Conservation (phyloP, 1,284 basidiomycete species). For the Ustilago cynodontis region DNA sequence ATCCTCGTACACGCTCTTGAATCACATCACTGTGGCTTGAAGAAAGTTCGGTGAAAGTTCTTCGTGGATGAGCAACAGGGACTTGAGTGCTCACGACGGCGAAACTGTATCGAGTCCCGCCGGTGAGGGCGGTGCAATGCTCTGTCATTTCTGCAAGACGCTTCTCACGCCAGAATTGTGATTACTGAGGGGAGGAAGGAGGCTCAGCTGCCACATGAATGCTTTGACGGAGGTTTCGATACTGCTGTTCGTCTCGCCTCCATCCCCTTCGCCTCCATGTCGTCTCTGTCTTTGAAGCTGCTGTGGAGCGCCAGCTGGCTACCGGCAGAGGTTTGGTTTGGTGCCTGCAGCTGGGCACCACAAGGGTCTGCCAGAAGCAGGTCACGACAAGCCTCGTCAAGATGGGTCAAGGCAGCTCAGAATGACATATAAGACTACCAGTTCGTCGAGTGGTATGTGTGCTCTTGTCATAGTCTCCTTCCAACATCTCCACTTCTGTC, state of each 20-base stretch:
- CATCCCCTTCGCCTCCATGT: not conserved
- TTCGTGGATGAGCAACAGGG: not conserved
- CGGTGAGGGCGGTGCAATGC: not conserved
- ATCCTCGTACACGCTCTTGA: not conserved
- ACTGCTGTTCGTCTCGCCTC: not conserved
- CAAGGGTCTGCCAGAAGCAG: not conserved
- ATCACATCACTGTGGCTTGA: slow-evolving; percentile 3
- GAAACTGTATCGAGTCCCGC: not conserved
- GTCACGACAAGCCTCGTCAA: not conserved
- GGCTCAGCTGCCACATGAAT: not conserved
- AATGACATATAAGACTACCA: not conserved
- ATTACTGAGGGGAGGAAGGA: not conserved
- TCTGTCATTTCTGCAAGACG: not conserved
- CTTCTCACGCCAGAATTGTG: slow-evolving; percentile 16
- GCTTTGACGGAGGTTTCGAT: not conserved
- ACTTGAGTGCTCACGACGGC: too few species aligned
- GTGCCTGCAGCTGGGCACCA: not conserved
- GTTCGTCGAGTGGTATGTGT: not conserved
- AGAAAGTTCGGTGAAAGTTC: not conserved
- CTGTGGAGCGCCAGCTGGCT: not conserved
- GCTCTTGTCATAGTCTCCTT: not conserved
- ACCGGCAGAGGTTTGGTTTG: not conserved
- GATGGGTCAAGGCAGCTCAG: not conserved
- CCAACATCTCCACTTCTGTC: not conserved
- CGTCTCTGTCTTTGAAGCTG: not conserved